phyloP scores from a whole-genome alignment of 768 basidiomycete species.

The Agrocybe pediades region DNA sequence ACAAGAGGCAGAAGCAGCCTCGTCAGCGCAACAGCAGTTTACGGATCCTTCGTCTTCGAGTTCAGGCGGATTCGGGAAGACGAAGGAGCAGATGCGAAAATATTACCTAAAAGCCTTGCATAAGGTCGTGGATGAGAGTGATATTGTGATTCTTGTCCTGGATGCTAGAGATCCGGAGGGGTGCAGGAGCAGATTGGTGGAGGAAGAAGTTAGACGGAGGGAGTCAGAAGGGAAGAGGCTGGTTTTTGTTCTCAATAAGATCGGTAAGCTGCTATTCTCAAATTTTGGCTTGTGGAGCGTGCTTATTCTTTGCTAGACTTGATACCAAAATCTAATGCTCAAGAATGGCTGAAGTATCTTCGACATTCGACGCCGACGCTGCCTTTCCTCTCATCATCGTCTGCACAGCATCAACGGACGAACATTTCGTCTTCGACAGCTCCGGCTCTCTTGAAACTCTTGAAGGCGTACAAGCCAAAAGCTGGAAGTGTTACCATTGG shows the following conservation, averaged over 20 bases:
- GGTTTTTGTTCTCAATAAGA: slow-evolving; percentile 95
- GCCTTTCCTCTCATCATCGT: slow-evolving; percentile 82
- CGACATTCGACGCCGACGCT: slow-evolving; percentile 91
- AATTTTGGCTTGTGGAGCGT: background rate
- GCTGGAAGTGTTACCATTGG: slow-evolving; percentile 80
- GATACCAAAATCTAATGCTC: slow-evolving; percentile 84
- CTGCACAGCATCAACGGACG: slow-evolving; percentile 75
- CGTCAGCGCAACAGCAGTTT: slow-evolving; percentile 22
- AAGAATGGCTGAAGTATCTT: slow-evolving; percentile 89
- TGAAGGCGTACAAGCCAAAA: slow-evolving; percentile 81
- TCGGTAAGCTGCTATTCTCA: slow-evolving; percentile 64
- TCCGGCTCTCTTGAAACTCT: slow-evolving; percentile 74
- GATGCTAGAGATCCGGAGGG: slow-evolving; percentile 97
- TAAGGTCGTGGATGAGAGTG: slow-evolving; percentile 92
- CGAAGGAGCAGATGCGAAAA: slow-evolving; percentile 69
- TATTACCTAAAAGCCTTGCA: slow-evolving; percentile 81
- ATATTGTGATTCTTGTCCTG: slow-evolving; percentile 86
- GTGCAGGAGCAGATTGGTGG: slow-evolving; percentile 87
- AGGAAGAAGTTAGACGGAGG: slow-evolving; percentile 87
- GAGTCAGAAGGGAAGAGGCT: slow-evolving; percentile 90
- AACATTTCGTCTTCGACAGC: slow-evolving; percentile 81
- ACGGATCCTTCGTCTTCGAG: slow-evolving; percentile 34
- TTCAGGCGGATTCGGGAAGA: slow-evolving; percentile 38
- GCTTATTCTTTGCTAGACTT: slow-evolving; percentile 57
- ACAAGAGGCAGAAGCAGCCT: slow-evolving; percentile 47